phyloP scores from a whole-genome alignment of 345 rosid species.

The Microcos paniculata region DNA sequence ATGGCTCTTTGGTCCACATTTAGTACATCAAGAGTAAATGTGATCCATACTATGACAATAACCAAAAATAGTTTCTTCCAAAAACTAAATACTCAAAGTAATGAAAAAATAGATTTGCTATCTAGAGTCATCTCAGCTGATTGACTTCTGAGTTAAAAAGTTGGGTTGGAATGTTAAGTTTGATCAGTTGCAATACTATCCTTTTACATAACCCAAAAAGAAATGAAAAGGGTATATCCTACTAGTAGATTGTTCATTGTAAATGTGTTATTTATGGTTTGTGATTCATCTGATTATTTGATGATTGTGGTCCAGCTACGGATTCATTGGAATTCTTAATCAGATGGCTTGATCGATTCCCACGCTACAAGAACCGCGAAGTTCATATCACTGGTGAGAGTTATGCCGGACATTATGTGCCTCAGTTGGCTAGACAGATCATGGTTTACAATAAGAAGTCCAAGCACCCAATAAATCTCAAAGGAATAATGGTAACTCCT shows the following conservation, averaged over 20 bases:
- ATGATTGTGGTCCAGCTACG: conserved; percentile 48
- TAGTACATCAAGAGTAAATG: background rate
- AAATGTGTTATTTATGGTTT: background rate
- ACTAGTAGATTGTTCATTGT: background rate
- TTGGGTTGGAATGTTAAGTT: background rate
- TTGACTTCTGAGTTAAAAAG: background rate
- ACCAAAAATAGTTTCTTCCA: background rate
- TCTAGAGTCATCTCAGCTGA: background rate
- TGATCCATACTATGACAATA: background rate
- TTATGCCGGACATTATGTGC: conserved; percentile 99
- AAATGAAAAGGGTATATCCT: background rate
- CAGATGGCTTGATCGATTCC: conserved; percentile 77
- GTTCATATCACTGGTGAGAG: conserved; percentile 88
- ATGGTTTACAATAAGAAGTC: conserved; percentile 56
- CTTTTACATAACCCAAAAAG: too few species aligned
- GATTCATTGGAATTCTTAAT: conserved; percentile 81
- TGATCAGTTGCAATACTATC: too few species aligned
- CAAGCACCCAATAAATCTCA: conserved; percentile 65
- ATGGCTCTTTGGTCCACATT: conserved; percentile 9
- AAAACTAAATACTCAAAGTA: background rate
- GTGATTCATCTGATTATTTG: background rate
- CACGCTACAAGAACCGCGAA: conserved; percentile 73
- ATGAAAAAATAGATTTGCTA: background rate
- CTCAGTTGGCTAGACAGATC: conserved; percentile 82
- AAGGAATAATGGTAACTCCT: conserved; percentile 75